Conservation (phyloP, 306 rosid species). For the Hylodesmum podocarpum region DNA sequence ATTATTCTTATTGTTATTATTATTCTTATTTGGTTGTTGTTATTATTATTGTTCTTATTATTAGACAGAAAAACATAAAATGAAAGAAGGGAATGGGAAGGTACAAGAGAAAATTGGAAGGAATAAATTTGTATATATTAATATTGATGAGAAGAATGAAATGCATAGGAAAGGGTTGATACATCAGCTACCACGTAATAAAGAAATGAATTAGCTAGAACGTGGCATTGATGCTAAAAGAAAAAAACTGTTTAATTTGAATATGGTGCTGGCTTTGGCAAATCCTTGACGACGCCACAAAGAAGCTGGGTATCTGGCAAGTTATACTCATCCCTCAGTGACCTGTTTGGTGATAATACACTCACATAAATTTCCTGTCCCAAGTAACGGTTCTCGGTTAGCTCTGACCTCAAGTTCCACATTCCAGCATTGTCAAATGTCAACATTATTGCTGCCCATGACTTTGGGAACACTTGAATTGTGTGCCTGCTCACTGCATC, state of each 20-base stretch:
- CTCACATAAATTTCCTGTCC: slow-evolving; percentile 65
- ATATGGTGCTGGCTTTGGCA: slow-evolving; percentile 53
- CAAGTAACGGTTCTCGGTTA: slow-evolving; percentile 53
- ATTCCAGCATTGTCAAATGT: slow-evolving; percentile 73
- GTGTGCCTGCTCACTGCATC: slow-evolving; percentile 84
- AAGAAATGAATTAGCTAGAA: not conserved
- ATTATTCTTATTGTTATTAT: no score
- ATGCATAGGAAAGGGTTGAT: slow-evolving; percentile 2
- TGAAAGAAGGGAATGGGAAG: not conserved
- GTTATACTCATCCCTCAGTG: slow-evolving; percentile 68
- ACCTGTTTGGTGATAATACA: slow-evolving; percentile 41
- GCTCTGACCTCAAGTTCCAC: slow-evolving; percentile 74
- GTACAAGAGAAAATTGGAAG: not conserved
- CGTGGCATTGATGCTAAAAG: not conserved
- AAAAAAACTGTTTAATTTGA: not conserved
- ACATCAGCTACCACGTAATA: not conserved
- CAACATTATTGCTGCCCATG: slow-evolving; percentile 62
- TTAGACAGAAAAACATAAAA: no score
- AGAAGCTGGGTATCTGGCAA: slow-evolving; percentile 44
- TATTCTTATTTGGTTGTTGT: no score
- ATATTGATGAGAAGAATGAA: no score
- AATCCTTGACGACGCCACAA: slow-evolving; percentile 52
- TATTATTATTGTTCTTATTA: no score
- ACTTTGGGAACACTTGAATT: slow-evolving; percentile 69
- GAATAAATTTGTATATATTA: no score